Evolutionary conservation across 2,329 filamentous ascomycete genomes (phyloP).

Genomic region (Coniochaeta ligniaria): DNA sequence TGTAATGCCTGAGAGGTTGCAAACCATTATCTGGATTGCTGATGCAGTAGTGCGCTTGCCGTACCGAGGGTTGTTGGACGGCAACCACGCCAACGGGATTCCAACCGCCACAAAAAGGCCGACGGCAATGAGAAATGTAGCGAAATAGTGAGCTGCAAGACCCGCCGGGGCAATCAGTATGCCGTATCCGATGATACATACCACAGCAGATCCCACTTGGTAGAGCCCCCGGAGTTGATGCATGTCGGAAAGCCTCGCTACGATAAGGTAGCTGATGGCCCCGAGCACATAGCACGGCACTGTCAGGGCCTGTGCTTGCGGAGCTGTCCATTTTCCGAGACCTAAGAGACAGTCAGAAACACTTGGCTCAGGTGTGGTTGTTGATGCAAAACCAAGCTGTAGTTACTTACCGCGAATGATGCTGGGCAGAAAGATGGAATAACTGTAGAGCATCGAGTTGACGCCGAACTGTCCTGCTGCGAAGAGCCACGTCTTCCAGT

Average conservation of each 20-base stretch:
- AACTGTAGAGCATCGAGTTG: conserved; percentile 15
- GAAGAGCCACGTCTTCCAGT: conserved; percentile 37
- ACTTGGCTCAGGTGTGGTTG: conserved; percentile 24
- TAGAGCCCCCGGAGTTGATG: conserved; percentile 26
- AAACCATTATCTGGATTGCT: too few species aligned
- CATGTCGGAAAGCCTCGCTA: conserved; percentile 25
- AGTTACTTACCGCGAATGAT: conserved; percentile 32
- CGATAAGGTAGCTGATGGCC: conserved; percentile 20
- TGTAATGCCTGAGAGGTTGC: too few species aligned
- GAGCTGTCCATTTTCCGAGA: too few species aligned
- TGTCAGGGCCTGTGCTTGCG: conserved; percentile 25
- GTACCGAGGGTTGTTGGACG: too few species aligned
- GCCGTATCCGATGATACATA: conserved; percentile 23
- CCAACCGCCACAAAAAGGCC: too few species aligned
- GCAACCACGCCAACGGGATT: too few species aligned
- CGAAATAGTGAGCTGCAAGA: conserved; percentile 18
- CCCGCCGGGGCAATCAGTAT: conserved; percentile 21
- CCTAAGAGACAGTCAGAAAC: too few species aligned
- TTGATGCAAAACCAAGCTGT: too few species aligned
- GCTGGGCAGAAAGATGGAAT: conserved; percentile 31
- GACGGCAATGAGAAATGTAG: conserved; percentile 23
- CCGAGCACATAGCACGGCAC: conserved; percentile 29
- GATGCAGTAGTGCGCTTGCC: too few species aligned
- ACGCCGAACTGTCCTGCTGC: not conserved
- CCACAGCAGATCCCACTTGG: conserved; percentile 18